phyloP scores from a whole-genome alignment of 1,284 basidiomycete genomes.

The Clitocybe nebularis region DNA sequence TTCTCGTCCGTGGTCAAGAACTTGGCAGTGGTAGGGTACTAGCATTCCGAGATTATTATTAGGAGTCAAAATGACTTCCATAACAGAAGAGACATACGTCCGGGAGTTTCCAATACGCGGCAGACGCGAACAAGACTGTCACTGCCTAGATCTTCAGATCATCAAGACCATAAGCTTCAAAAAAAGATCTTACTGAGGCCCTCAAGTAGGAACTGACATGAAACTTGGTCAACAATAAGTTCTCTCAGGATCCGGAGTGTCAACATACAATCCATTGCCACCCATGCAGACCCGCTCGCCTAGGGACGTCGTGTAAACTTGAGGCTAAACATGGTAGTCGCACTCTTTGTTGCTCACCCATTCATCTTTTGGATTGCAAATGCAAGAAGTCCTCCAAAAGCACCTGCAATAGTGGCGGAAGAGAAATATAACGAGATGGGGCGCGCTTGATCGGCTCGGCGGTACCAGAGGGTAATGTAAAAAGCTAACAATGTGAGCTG shows the following conservation, averaged over 20 bases:
- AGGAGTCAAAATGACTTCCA: neutral
- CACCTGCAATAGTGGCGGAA: slow-evolving; percentile 22
- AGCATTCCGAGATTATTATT: neutral
- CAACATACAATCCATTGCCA: slow-evolving; percentile 28
- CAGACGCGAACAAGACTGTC: slow-evolving; percentile 19
- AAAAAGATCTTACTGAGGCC: slow-evolving; percentile 18
- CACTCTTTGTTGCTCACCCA: no score
- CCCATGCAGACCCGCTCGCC: slow-evolving; percentile 22
- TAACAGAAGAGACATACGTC: slow-evolving; percentile 17
- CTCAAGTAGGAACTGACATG: slow-evolving; percentile 22
- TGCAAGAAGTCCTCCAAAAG: slow-evolving; percentile 25
- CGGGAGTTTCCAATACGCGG: slow-evolving; percentile 20
- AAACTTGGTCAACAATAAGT: neutral
- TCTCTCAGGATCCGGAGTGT: neutral
- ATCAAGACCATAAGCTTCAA: neutral
- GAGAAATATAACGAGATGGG: slow-evolving; percentile 24
- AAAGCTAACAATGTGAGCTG: slow-evolving; percentile 10
- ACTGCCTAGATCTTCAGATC: slow-evolving; percentile 9
- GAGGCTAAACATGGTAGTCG: no score
- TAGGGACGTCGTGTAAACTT: no score
- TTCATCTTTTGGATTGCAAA: slow-evolving; percentile 25
- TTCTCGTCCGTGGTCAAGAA: slow-evolving; percentile 32
- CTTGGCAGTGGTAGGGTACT: slow-evolving; percentile 39
- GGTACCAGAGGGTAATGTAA: slow-evolving; percentile 22
- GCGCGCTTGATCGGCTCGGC: slow-evolving; percentile 21